Evolutionary conservation across 2,329 filamentous ascomycete species (phyloP), one percentile per base, ranked within the genome.

Genomic region (Orbilia oligospora): DNA sequence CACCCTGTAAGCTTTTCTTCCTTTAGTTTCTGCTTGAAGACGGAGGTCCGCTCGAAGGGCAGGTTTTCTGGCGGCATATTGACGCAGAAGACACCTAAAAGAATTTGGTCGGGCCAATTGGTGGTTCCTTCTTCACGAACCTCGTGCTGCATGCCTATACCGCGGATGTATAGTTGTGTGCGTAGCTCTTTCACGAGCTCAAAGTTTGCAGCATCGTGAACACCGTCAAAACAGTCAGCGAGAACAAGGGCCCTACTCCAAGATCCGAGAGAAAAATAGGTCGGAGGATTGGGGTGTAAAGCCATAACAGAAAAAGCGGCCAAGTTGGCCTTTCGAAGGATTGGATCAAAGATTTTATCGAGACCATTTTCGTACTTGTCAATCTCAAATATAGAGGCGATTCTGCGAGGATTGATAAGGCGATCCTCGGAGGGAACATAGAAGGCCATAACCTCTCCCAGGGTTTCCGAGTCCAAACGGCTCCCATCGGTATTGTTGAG

Each of bases 251-350:
- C 58, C 0, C 46, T 5, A 24, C 53, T 33, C 56, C 36, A 67
- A 1, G 18, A 51, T 49, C 67, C 73, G 8, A 61, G 33, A 9
- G 1, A 5, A 22, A n/a, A 77, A n/a, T 71, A 77, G 10, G 5
- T 41, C 3, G 49, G 24, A 0, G 36, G n/a, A 30, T 27, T 18
- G 16, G 30, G 8, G 6, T 53, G 44, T 18, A 55, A 33, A 30
- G 66, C 27, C 5, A 63, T 14, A 10, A 61, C 38, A 1, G 73
- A 20, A 3, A 77, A 38, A 0, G 53, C 67, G 0, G 73, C 73
- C 14, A 77, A 18, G 33, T 77, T 77, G 4, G 73, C 73, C 16
- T 77, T 77, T n/a, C 44, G 58, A 20, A 77, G 63, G 10, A 77
- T 63, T 0, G 49, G 58, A 14, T 67, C 61, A 27, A 77, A 65